Evolutionary conservation across 345 rosid genomes (phyloP).

Genomic region (Acer campestre): DNA sequence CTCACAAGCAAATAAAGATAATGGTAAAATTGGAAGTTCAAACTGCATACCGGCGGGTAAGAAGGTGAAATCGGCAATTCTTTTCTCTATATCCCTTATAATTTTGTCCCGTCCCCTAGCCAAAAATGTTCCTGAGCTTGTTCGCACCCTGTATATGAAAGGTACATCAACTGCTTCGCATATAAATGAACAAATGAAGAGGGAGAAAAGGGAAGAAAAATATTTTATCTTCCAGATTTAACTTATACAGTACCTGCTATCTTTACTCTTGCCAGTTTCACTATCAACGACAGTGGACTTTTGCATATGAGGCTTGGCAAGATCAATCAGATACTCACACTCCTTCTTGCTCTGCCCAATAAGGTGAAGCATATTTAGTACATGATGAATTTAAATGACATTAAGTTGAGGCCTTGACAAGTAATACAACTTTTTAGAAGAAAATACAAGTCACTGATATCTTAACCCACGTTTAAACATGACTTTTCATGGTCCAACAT

Average conservation of each 20-base stretch:
- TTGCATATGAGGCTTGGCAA: constrained; percentile 81
- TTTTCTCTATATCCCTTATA: constrained; percentile 75
- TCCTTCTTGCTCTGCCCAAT: constrained; percentile 69
- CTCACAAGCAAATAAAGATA: background rate
- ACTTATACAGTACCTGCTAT: constrained; percentile 64
- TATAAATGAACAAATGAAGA: constrained; percentile 8
- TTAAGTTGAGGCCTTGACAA: background rate
- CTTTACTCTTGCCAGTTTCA: constrained; percentile 83
- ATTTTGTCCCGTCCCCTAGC: constrained; percentile 76
- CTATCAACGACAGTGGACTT: constrained; percentile 87
- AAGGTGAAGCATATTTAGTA: background rate
- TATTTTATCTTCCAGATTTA: background rate
- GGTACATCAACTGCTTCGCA: constrained; percentile 5
- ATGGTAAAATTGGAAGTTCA: constrained; percentile 6
- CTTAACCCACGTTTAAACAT: background rate
- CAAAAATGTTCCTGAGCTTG: constrained; percentile 88
- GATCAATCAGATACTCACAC: constrained; percentile 72
- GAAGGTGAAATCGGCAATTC: constrained; percentile 87
- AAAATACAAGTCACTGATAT: background rate
- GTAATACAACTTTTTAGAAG: background rate
- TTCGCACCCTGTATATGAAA: constrained; percentile 66
- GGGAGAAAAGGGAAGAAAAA: constrained; percentile 2
- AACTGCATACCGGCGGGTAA: constrained; percentile 73
- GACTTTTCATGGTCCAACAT: background rate
- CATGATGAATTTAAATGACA: background rate